Evolutionary conservation across 2,329 filamentous ascomycete species (phyloP), one percentile per base, ranked within the genome.

Genomic region (Aspergillus bombycis): DNA sequence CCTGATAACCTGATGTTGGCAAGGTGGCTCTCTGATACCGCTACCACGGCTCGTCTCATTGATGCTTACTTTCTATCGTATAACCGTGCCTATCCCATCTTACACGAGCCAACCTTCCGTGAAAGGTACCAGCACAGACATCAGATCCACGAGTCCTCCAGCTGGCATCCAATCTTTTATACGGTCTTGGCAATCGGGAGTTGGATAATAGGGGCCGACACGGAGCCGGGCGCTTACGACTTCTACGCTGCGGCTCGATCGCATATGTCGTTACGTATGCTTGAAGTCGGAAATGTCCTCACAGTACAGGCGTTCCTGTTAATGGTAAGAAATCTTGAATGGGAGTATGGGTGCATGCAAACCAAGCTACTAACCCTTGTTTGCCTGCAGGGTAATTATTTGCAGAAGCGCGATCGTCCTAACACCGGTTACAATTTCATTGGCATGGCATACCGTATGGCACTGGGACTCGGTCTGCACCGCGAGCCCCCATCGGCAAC

Each of bases 351-450:
- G 3, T 5, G 10, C n/a, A 23, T 34, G 19, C 9, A 38, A 7
- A 7, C 48, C 30, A 53, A 43, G 26, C 32, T 11, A 32, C 10
- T 32, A 11, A 32, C 4, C 32, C 10, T 32, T 32, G 2, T 21
- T 21, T 21, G 4, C 4, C 1, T 12, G 21, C 50, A 68, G 57
- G 79, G 78, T 0, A 84, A 84, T 55, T 85, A 85, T 67, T 74
- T 84, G 4, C 84, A 84, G 66, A 85, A 84, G 67, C 75, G 80
- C 32, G 80, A 85, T 67, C 79, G 81, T 45, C 82, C 83, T 4
- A 85, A 85, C 63, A 82, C 82, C 0, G 82, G 82, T 0, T 84
- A 82, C 65, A 84, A 84, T 65, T 83, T 83, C 58, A 76, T 83
- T 21, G 83, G 83, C 0, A 76, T 85, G 21, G 83, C 83, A 0